A percentile compares a stretch with the other conserved stretches of the same genome.
Evolutionary conservation across 768 basidiomycete genomes (phyloP).

Genomic region (Termitomyces titanicus): DNA sequence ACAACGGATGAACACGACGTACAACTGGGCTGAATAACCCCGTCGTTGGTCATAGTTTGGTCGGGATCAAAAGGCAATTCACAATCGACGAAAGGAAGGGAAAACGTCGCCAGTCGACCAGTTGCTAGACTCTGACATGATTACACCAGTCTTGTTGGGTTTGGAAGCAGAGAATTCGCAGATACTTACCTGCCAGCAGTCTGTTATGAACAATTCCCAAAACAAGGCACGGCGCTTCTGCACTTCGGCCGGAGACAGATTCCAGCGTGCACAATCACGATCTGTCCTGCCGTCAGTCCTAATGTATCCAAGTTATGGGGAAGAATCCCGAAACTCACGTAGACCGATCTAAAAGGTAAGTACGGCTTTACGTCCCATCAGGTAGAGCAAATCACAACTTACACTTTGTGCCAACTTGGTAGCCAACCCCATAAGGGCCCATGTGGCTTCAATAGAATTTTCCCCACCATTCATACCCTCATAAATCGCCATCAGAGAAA

Average conservation of each 20-base stretch:
- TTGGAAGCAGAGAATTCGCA: background rate
- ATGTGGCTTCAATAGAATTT: constrained; percentile 66
- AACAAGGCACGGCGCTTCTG: constrained; percentile 70
- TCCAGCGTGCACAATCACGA: constrained; percentile 72
- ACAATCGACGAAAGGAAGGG: constrained; percentile 70
- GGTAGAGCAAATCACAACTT: constrained; percentile 23
- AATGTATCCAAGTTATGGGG: background rate
- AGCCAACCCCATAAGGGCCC: constrained; percentile 63
- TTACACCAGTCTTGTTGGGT: background rate
- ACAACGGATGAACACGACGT: constrained; percentile 20
- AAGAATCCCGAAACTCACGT: constrained; percentile 39
- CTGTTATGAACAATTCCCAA: constrained; percentile 73
- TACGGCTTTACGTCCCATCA: constrained; percentile 4
- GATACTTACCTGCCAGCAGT: constrained; percentile 68
- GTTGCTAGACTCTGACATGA: constrained; percentile 57
- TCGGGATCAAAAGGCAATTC: constrained; percentile 62
- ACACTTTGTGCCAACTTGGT: constrained; percentile 69
- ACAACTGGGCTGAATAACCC: constrained; percentile 57
- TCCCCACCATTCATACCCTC: constrained; percentile 65
- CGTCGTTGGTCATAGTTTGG: constrained; percentile 55
- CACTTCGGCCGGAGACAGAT: constrained; percentile 54
- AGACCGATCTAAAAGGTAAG: constrained; percentile 51
- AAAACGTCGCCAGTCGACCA: constrained; percentile 65
- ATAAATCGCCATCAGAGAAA: constrained; percentile 68
- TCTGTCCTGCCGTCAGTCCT: constrained; percentile 34